phyloP scores from a whole-genome alignment of 1,284 basidiomycete genomes.

The Phlebopus sp. region DNA sequence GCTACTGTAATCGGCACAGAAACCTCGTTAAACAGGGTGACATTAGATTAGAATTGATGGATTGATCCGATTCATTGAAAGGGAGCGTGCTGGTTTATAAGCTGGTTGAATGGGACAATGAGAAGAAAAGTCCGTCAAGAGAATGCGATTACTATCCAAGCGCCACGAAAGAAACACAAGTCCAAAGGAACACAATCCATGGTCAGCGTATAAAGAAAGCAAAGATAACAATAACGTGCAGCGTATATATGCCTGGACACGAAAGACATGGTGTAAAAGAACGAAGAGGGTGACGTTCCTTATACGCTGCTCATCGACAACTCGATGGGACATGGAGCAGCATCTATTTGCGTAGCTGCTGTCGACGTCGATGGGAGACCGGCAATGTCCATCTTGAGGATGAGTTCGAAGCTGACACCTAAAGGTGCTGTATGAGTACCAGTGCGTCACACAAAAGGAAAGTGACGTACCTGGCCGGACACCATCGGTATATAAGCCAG shows the following conservation, averaged over 20 bases:
- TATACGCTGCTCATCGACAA: slow-evolving; percentile 46
- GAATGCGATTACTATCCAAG: not conserved
- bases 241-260: slow-evolving; percentile 10
- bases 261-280: not conserved
- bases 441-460: not conserved
- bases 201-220: slow-evolving; percentile 7
- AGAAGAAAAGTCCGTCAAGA: too few relatives aligned
- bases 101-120: too few relatives aligned
- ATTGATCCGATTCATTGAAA: too few relatives aligned
- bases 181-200: slow-evolving; percentile 12
- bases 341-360: slow-evolving; percentile 56
- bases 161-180: not conserved
- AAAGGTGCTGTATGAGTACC: not conserved
- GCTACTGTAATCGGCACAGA: too few relatives aligned
- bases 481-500: slow-evolving; percentile 45
- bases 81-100: too few relatives aligned
- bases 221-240: slow-evolving; percentile 4
- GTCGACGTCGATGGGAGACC: slow-evolving; percentile 60
- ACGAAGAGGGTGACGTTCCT: not conserved
- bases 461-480: slow-evolving; percentile 56
- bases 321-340: slow-evolving; percentile 76
- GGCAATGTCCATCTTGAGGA: slow-evolving; percentile 66
- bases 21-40: too few relatives aligned
- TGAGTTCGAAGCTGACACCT: slow-evolving; percentile 66
- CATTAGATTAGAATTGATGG: too few relatives aligned